Evolutionary conservation across 192 early-diverging fungal genomes (phyloP).

Genomic region (Coemansia sp.): DNA sequence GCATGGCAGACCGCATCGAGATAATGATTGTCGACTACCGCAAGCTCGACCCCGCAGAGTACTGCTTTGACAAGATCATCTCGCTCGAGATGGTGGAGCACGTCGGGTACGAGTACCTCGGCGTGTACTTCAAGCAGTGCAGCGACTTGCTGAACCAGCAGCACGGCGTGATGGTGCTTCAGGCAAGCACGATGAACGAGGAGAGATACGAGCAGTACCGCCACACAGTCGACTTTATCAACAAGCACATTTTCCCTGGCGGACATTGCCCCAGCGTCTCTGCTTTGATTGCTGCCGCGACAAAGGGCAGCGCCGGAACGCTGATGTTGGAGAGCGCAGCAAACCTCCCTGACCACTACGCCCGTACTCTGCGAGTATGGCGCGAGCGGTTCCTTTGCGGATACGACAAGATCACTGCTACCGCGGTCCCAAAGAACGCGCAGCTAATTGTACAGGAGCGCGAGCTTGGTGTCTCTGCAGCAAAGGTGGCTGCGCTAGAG

Average conservation of each 20-base stretch:
- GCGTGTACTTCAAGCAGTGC: constrained; percentile 61
- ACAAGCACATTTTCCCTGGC: constrained; percentile 77
- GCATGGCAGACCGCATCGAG: constrained; percentile 56
- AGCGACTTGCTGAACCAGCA: constrained; percentile 59
- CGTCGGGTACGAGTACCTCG: constrained; percentile 65
- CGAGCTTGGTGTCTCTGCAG: constrained; percentile 28
- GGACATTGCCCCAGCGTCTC: constrained; percentile 70
- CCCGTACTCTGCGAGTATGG: constrained; percentile 67
- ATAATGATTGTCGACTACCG: constrained; percentile 72
- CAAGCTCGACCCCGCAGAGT: constrained; percentile 53
- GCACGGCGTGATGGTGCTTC: constrained; percentile 59
- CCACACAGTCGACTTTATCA: constrained; percentile 64
- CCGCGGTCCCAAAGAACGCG: constrained; percentile 19
- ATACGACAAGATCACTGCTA: constrained; percentile 52
- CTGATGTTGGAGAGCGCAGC: constrained; percentile 60
- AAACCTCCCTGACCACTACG: constrained; percentile 72
- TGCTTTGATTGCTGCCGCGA: constrained; percentile 55
- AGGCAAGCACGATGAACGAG: constrained; percentile 73
- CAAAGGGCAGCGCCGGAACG: constrained; percentile 55
- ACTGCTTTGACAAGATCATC: constrained; percentile 70
- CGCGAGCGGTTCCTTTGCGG: constrained; percentile 60
- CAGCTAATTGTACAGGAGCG: constrained; percentile 40
- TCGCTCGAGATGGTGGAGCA: constrained; percentile 76
- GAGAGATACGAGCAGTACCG: constrained; percentile 61
- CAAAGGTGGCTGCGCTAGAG: background rate